Conservation (phyloP, 2,329 filamentous ascomycete genomes). For the Verticillium klebahnii region DNA sequence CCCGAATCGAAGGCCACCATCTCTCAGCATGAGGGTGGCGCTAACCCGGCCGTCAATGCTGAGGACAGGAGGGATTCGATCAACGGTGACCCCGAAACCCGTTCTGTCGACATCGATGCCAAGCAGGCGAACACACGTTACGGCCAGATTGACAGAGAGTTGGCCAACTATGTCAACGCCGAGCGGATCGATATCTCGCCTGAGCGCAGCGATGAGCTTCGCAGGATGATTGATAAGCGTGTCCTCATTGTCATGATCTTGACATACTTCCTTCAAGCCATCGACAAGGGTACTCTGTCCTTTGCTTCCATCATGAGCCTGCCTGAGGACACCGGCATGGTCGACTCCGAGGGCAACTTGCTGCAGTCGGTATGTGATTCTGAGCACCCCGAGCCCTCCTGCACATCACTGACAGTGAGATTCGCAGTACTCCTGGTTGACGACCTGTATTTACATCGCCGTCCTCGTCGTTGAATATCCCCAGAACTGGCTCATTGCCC, state of each 20-base stretch:
- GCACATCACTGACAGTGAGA: background rate
- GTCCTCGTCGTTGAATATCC: slow-evolving; percentile 70
- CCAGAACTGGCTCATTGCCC: slow-evolving; percentile 55
- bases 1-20: slow-evolving; percentile 18
- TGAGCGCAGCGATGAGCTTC: slow-evolving; percentile 57
- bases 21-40: slow-evolving; percentile 10
- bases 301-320: slow-evolving; percentile 63
- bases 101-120: slow-evolving; percentile 9
- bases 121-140: slow-evolving; percentile 7
- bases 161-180: slow-evolving; percentile 63
- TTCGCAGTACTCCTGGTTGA: slow-evolving; percentile 62
- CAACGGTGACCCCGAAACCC: slow-evolving; percentile 13
- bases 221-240: slow-evolving; percentile 60
- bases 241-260: slow-evolving; percentile 67
- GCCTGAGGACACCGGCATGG: slow-evolving; percentile 40
- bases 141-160: slow-evolving; percentile 56
- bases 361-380: slow-evolving; percentile 13
- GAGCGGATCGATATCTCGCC: slow-evolving; percentile 51
- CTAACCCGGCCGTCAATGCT: slow-evolving; percentile 14
- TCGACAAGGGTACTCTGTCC: slow-evolving; percentile 64
- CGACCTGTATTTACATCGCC: slow-evolving; percentile 69
- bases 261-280: slow-evolving; percentile 68
- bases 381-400: background rate
- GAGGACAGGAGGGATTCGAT: slow-evolving; percentile 17
- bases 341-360: slow-evolving; percentile 27